Evolutionary conservation across 2,329 filamentous ascomycete species (phyloP).

Genomic region (Phyllosticta paracitricarpa): DNA sequence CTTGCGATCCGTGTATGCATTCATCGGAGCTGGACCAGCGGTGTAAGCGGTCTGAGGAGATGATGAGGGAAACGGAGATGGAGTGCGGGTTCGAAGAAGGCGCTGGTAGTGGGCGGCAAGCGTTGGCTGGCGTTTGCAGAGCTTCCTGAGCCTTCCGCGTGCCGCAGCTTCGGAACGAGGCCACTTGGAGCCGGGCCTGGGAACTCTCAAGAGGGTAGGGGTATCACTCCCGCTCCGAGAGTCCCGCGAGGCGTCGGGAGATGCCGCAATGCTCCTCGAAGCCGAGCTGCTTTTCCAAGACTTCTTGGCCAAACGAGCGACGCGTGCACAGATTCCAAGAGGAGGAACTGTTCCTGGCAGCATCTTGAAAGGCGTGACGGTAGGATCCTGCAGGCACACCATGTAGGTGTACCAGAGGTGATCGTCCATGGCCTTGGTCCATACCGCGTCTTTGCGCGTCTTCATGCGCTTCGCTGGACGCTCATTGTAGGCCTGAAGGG

Average conservation of each 20-base stretch:
- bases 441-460: slow-evolving; percentile 33
- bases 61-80: slow-evolving; percentile 45
- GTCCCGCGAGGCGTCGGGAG: slow-evolving; percentile 35
- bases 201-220: slow-evolving; percentile 29
- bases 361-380: slow-evolving; percentile 57
- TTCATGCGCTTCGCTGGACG: slow-evolving; percentile 32
- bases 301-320: slow-evolving; percentile 50
- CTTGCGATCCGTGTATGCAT: background rate
- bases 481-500: slow-evolving; percentile 19
- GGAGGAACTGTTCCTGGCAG: slow-evolving; percentile 54
- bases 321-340: slow-evolving; percentile 53
- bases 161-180: slow-evolving; percentile 50
- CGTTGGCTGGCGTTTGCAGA: slow-evolving; percentile 52
- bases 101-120: slow-evolving; percentile 56
- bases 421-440: slow-evolving; percentile 55
- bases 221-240: slow-evolving; percentile 38
- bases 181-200: slow-evolving; percentile 37
- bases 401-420: slow-evolving; percentile 59
- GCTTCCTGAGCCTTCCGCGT: slow-evolving; percentile 45
- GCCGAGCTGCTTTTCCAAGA: slow-evolving; percentile 43
- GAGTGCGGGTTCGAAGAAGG: slow-evolving; percentile 49
- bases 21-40: background rate
- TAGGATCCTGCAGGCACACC: slow-evolving; percentile 55
- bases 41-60: slow-evolving; percentile 18
- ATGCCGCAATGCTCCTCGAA: slow-evolving; percentile 20